phyloP scores from a whole-genome alignment of 2,329 filamentous ascomycete species.

The Biscogniauxia mediterranea region DNA sequence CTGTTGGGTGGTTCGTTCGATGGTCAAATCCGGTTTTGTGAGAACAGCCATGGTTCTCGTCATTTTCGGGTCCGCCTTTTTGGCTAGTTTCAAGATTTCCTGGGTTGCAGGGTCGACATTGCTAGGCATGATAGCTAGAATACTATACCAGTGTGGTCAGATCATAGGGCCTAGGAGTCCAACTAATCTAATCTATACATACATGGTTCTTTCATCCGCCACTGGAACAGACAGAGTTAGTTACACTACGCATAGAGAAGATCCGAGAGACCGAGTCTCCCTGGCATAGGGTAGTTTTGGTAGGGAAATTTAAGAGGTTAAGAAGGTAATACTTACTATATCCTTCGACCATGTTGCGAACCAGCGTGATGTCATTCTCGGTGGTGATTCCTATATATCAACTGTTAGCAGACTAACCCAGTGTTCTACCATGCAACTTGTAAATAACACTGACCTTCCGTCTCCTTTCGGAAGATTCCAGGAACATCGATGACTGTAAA shows the following conservation, averaged over 20 bases:
- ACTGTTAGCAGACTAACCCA: not conserved
- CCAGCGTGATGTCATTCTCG: slow-evolving; percentile 42
- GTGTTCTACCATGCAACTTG: slow-evolving; percentile 2
- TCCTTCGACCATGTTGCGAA: slow-evolving; percentile 45
- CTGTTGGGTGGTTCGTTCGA: slow-evolving; percentile 38
- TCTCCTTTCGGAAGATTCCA: slow-evolving; percentile 47
- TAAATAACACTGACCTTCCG: slow-evolving; percentile 27
- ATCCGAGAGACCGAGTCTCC: not conserved
- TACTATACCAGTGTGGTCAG: slow-evolving; percentile 13
- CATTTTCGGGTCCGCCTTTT: slow-evolving; percentile 30
- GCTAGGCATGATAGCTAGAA: slow-evolving; percentile 35
- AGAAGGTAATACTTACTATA: slow-evolving; percentile 38
- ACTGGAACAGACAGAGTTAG: slow-evolving; percentile 25
- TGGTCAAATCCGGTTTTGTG: slow-evolving; percentile 53
- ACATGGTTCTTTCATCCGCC: slow-evolving; percentile 45
- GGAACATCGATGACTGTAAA: slow-evolving; percentile 55
- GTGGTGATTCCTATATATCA: slow-evolving; percentile 41
- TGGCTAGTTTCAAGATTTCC: slow-evolving; percentile 38
- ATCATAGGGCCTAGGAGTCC: not conserved
- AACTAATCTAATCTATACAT: slow-evolving; percentile 6
- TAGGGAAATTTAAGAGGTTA: not conserved
- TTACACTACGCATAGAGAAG: not conserved
- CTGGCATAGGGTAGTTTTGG: not conserved
- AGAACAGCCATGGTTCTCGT: slow-evolving; percentile 35
- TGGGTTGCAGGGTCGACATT: slow-evolving; percentile 40